Conservation (phyloP, 345 rosid species). For the Barbarea vulgaris region DNA sequence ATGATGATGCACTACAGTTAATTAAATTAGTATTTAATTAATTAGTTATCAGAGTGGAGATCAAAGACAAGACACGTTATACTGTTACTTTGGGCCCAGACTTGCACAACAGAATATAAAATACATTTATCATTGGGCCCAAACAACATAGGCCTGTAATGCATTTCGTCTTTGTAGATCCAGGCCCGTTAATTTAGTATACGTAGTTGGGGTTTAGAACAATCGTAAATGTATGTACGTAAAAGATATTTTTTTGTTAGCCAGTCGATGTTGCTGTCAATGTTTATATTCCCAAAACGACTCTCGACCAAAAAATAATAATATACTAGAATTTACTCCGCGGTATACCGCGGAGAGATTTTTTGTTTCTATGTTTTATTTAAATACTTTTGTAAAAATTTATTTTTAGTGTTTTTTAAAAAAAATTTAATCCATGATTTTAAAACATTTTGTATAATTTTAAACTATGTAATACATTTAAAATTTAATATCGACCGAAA, state of each 20-base stretch:
- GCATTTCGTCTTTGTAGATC: neutral
- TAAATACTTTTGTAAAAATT: no score
- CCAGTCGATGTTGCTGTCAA: constrained; percentile 6
- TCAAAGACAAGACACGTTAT: constrained; percentile 17
- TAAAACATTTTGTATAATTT: no score
- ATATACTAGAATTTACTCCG: no score
- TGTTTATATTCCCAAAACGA: neutral
- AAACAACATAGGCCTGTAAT: neutral
- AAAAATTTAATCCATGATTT: no score
- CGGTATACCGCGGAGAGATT: no score
- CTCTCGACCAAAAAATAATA: neutral
- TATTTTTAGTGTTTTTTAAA: no score
- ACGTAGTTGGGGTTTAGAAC: neutral
- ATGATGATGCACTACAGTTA: constrained; percentile 31
- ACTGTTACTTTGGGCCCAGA: constrained; percentile 20
- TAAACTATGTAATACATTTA: no score
- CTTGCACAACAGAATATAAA: neutral
- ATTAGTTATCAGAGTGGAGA: neutral
- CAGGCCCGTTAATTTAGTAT: neutral
- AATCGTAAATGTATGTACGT: neutral
- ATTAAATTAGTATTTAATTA: neutral
- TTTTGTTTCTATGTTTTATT: no score
- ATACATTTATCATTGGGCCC: neutral
- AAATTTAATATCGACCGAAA: no score
- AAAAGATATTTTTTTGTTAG: constrained; percentile 11